phyloP scores from a whole-genome alignment of 768 basidiomycete genomes.

The Kwoniella europaea region DNA sequence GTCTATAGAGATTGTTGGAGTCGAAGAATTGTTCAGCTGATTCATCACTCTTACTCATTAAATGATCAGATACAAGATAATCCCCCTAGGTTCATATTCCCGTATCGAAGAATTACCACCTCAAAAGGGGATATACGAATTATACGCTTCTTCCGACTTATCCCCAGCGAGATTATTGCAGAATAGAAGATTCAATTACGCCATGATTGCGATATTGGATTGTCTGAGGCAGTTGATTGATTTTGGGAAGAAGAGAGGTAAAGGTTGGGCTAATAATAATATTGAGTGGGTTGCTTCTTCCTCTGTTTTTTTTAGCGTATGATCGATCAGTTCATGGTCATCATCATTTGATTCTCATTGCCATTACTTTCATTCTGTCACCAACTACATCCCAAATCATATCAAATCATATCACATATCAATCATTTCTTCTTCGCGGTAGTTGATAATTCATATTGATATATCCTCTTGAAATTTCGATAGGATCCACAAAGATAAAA shows the following conservation, averaged over 20 bases:
- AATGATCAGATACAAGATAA: conserved; percentile 73
- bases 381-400: background rate
- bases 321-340: too few species aligned
- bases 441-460: too few species aligned
- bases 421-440: too few species aligned
- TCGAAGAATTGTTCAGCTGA: background rate
- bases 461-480: too few species aligned
- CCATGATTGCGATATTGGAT: conserved; percentile 94
- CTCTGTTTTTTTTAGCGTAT: too few species aligned
- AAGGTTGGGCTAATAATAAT: conserved; percentile 70
- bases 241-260: conserved; percentile 76
- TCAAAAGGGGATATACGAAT: conserved; percentile 73
- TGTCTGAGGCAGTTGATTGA: conserved; percentile 92
- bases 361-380: too few species aligned
- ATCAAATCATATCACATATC: background rate
- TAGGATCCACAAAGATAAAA: conserved; percentile 90
- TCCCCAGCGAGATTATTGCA: conserved; percentile 86
- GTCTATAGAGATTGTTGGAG: too few species aligned
- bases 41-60: background rate
- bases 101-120: conserved; percentile 69
- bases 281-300: conserved; percentile 71
- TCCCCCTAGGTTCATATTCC: conserved; percentile 95
- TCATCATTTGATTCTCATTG: background rate
- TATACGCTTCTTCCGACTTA: conserved; percentile 93
- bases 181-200: conserved; percentile 92